phyloP scores from a whole-genome alignment of 2,329 filamentous ascomycete genomes.

The Conoideocrella luteorostrata region DNA sequence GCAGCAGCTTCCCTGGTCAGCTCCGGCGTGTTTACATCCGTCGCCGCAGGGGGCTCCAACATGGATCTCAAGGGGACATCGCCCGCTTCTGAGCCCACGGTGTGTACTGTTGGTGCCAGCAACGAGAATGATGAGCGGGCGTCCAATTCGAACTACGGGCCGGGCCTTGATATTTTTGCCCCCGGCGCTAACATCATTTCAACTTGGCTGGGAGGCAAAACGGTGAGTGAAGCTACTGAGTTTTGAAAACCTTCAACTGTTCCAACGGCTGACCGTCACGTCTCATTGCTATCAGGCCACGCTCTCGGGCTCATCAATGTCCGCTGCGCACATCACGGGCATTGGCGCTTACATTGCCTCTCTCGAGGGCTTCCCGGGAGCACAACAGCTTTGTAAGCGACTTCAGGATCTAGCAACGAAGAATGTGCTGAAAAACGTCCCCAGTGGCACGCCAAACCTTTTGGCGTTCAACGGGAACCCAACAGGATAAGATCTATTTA shows the following conservation, averaged over 20 bases:
- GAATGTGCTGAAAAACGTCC: constrained; percentile 19
- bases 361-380: constrained; percentile 23
- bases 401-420: constrained; percentile 1
- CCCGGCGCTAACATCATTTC: constrained; percentile 36
- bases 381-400: constrained; percentile 13
- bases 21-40: constrained; percentile 40
- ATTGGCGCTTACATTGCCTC: constrained; percentile 38
- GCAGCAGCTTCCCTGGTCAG: constrained; percentile 36
- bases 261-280: too few relatives aligned
- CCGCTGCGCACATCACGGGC: constrained; percentile 35
- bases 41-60: constrained; percentile 41
- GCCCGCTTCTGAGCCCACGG: constrained; percentile 13
- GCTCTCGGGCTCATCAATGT: constrained; percentile 40
- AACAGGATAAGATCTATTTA: too few relatives aligned
- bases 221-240: constrained; percentile 14
- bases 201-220: constrained; percentile 35
- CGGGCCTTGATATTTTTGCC: constrained; percentile 38
- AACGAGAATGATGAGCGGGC: constrained; percentile 26
- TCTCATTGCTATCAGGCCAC: too few relatives aligned
- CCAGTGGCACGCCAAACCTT: constrained; percentile 14
- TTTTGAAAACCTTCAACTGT: too few relatives aligned
- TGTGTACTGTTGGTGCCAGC: constrained; percentile 12
- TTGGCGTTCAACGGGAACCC: constrained; percentile 16
- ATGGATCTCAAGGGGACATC: constrained; percentile 9
- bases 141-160: constrained; percentile 37